Conservation (phyloP, 495 filamentous ascomycete genomes). For the Penicillium dipodomyicola region DNA sequence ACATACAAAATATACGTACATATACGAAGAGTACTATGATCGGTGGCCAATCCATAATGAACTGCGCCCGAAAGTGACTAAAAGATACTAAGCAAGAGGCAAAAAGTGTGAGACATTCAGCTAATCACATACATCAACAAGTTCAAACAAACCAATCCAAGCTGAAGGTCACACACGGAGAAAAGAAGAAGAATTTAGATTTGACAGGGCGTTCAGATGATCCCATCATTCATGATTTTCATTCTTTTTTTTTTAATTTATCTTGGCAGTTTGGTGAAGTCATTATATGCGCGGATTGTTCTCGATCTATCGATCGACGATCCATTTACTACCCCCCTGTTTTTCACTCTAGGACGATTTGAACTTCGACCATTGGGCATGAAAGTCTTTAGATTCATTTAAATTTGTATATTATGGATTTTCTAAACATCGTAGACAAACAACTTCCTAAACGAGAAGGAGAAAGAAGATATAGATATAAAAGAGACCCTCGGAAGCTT, state of each 20-base stretch:
- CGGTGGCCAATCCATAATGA: neutral
- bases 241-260: neutral
- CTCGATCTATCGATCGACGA: constrained; percentile 13
- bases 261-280: constrained; percentile 8
- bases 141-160: neutral
- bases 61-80: neutral
- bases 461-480: neutral
- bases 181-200: neutral
- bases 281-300: constrained; percentile 10
- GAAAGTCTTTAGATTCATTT: neutral
- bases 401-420: neutral
- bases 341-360: constrained; percentile 4
- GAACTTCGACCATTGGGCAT: constrained; percentile 10
- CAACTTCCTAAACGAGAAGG: neutral
- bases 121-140: neutral
- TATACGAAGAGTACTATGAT: no score
- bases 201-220: neutral
- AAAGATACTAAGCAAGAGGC: neutral
- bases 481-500: neutral
- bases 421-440: neutral
- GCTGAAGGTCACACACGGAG: neutral
- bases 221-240: neutral
- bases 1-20: neutral
- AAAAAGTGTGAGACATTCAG: constrained; percentile 5
- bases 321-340: neutral